Base-by-base conservation (phyloP, 768 basidiomycete species). In the Trametes punicea region DNA sequence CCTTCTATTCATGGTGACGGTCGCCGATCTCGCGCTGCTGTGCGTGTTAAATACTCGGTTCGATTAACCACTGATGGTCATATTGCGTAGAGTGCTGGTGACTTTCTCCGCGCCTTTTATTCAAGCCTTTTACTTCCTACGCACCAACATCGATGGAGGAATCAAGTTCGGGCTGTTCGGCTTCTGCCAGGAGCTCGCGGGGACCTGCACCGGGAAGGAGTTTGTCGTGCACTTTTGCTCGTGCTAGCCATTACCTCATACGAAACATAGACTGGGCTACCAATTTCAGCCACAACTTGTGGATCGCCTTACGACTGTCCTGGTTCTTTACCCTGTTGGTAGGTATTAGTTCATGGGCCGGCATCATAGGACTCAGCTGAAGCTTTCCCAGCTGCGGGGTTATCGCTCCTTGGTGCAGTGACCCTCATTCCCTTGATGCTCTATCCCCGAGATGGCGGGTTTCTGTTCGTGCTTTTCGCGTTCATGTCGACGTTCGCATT, bases 21-120 rank as follows among this genome's bases (percentile, higher is more conserved):
- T 59, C 18, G 50, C 40, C 29, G 41, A 51, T 10, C 30, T 59
- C 23, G 42, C 49, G 6, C 40, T 62, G 41, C 46, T 62, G 61
- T 62, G 51, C 25, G 61, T 57, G 27, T 21, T 33, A 31, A 26
- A 6, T 41, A 44, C 23, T 26, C 21, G 15, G 6, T 25, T 15
- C 10, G 23, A 13, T 16, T 44, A 16, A 44, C 41, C 11, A 15
- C 2, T 4, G 16, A 2, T 13, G 15, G 41, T 16, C 10, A 26
- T 18, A 9, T 20, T 4, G 2, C 18, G 2, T 48, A 68, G 67
- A 31, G 59, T 62, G 9, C 61, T 66, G 5, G 55, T 62, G 20
- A 66, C 64, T 1, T 63, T 68, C 59, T 68, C 67, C 1, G 51
- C 55, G 13, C 65, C 67, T 0, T 62, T 68, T 36, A 59, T 66